Base-by-base conservation (phyloP, 176 grass and related monocot species). In the Oryza meridionalis region DNA sequence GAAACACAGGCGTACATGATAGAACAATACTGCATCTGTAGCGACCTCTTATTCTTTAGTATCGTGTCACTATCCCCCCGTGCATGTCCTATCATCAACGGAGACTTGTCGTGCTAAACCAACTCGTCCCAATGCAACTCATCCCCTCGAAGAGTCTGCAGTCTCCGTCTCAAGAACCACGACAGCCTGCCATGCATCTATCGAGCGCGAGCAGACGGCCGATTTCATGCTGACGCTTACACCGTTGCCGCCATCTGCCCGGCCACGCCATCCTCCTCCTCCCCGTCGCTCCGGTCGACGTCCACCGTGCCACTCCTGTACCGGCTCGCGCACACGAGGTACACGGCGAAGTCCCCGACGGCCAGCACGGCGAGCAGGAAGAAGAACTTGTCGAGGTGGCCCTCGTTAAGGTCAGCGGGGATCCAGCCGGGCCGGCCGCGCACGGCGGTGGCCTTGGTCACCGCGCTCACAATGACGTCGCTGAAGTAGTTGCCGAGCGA, bases 401-500 rank as follows among this genome's bases (percentile, higher is more conserved):
- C 96, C 31, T 84, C 42, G 76, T 98, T 98, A 0, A 98, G 71
- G 77, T 98, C 91, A 3, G 76, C 85, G 7, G 96, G 96, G 31
- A 98, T 98, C 96, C 96, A 98, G 0, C 96, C 96, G 0, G 91
- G 67, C 6, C 49, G 67, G 0, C 87, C 87, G 0, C 65, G 75
- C 33, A 70, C 67, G 0, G 88, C 81, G 21, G 92, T 98, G 74
- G 78, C 27, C 88, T 40, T 90, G 86, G 91, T 89, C 21, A 98
- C 89, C 1, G 81, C 79, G 63, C 88, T 95, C 33, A 98, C 96
- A 4, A 97, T 94, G 77, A 88, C 42, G 72, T 91, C 91, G 74
- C 96, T 98, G 87, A 93, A 88, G 76, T 95, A 98, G 69, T 98
- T 98, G 22, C 96, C 96, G 0, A 98, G 80, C 3, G 96, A 98